A percentile compares a stretch with the other conserved stretches of the same genome.
These are phyloP conservation scores for Aspergillus campestris DNA, from an alignment of 495 filamentous ascomycete species.

Conservation along the genomic window DNA sequence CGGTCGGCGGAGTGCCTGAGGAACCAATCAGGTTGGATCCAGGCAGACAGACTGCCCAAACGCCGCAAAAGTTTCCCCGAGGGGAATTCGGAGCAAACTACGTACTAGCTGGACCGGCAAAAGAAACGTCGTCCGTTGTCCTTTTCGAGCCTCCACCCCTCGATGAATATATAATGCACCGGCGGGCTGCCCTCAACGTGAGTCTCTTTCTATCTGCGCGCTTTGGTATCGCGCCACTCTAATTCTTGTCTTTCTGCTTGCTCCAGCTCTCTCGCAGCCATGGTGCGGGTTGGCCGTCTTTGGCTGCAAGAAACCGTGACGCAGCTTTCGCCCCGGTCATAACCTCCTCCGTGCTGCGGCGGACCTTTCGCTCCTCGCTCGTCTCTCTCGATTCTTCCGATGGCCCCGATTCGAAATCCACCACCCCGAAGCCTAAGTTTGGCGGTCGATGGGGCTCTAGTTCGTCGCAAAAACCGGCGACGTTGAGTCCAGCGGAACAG, in stretches of 20 bases:
- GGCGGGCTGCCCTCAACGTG: slow-evolving; percentile 30
- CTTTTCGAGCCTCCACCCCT: background rate
- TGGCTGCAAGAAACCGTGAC: slow-evolving; percentile 14
- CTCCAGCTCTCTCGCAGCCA: slow-evolving; percentile 22
- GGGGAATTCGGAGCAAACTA: background rate
- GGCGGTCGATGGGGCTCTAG: slow-evolving; percentile 10
- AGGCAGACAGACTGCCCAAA: no score
- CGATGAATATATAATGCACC: slow-evolving; percentile 22
- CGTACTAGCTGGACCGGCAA: slow-evolving; percentile 8
- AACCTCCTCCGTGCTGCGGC: slow-evolving; percentile 9
- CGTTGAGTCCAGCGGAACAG: slow-evolving; percentile 1
- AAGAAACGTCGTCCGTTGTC: background rate
- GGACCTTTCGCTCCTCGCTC: slow-evolving; percentile 24
- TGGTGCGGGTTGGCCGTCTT: slow-evolving; percentile 21
- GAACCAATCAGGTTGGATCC: no score
- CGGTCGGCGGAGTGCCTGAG: no score
- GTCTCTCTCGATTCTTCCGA: slow-evolving; percentile 16
- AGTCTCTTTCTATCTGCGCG: background rate
- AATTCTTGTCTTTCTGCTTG: background rate
- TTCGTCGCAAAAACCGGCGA: background rate
- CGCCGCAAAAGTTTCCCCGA: slow-evolving; percentile 13
- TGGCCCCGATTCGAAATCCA: background rate
- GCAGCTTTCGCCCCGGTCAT: slow-evolving; percentile 13
- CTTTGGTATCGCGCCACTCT: background rate
- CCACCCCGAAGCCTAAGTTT: slow-evolving; percentile 7